These are phyloP conservation scores for Didymella glomerata DNA, from an alignment of 2,329 filamentous ascomycete genomes.

Conservation along the genomic window DNA sequence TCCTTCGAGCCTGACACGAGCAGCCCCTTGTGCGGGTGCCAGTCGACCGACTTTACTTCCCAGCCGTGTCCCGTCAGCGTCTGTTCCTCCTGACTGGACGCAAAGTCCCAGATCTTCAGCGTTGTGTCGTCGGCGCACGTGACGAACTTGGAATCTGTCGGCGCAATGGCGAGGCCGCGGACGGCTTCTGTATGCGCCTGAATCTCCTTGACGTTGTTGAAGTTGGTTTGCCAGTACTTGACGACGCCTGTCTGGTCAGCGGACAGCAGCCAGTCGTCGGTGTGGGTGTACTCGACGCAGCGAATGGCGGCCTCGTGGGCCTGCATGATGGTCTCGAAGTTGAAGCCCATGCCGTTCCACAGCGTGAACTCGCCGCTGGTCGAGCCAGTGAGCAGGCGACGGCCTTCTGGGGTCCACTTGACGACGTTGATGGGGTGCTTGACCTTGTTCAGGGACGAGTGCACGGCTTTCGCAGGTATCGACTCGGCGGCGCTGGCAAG, in stretches of 20 bases:
- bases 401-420: constrained; percentile 95
- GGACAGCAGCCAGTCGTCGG: constrained; percentile 95
- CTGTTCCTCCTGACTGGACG: constrained; percentile 81
- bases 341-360: constrained; percentile 99
- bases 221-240: constrained; percentile 99
- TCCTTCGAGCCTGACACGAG: constrained; percentile 97
- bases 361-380: constrained; percentile 98
- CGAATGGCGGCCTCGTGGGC: constrained; percentile 90
- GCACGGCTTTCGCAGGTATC: constrained; percentile 92
- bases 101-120: constrained; percentile 96
- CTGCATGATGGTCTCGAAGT: constrained; percentile 99
- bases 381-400: constrained; percentile 88
- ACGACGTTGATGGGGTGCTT: constrained; percentile 98
- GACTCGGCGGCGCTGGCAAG: constrained; percentile 80
- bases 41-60: constrained; percentile 97
- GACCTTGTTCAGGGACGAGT: constrained; percentile 98
- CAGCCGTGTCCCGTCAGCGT: constrained; percentile 92
- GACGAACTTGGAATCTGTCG: constrained; percentile 94
- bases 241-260: constrained; percentile 94
- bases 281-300: constrained; percentile 87
- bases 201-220: constrained; percentile 97
- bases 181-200: constrained; percentile 90
- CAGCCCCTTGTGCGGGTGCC: constrained; percentile 94
- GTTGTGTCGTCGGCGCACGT: constrained; percentile 94
- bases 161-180: constrained; percentile 89